These are phyloP conservation scores for Talaromyces liani DNA, from an alignment of 495 filamentous ascomycete genomes.

Conservation along the genomic window DNA sequence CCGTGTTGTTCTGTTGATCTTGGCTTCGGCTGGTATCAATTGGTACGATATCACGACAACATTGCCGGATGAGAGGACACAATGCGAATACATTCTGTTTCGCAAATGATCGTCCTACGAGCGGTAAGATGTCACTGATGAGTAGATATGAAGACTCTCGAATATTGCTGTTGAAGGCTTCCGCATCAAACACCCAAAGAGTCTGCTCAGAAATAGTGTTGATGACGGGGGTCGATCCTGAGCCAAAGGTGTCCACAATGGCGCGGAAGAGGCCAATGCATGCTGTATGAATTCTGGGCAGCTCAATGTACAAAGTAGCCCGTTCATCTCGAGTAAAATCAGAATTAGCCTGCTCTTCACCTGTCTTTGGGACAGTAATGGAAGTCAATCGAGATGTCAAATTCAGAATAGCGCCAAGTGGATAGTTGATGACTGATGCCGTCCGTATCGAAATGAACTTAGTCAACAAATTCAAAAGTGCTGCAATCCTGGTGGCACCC, in stretches of 20 bases:
- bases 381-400: slow-evolving; percentile 60
- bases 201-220: slow-evolving; percentile 59
- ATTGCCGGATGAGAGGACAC: slow-evolving; percentile 45
- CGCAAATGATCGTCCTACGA: slow-evolving; percentile 55
- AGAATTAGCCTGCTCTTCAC: slow-evolving; percentile 42
- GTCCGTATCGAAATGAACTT: slow-evolving; percentile 53
- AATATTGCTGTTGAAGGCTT: slow-evolving; percentile 47
- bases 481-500: slow-evolving; percentile 59
- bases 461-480: slow-evolving; percentile 48
- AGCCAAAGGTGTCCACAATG: slow-evolving; percentile 46
- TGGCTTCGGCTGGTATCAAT: slow-evolving; percentile 17
- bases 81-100: slow-evolving; percentile 55
- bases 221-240: slow-evolving; percentile 43
- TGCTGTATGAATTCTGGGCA: slow-evolving; percentile 67
- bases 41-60: slow-evolving; percentile 58
- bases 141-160: slow-evolving; percentile 54
- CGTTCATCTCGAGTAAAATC: slow-evolving; percentile 71
- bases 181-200: slow-evolving; percentile 58
- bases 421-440: slow-evolving; percentile 51
- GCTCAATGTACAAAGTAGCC: slow-evolving; percentile 59
- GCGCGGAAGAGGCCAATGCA: slow-evolving; percentile 50
- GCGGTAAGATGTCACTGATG: slow-evolving; percentile 45
- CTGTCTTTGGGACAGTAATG: slow-evolving; percentile 47
- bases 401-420: slow-evolving; percentile 57
- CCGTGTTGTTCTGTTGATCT: slow-evolving; percentile 22